A percentile compares a stretch with the other conserved stretches of the same genome.
phyloP scores from a whole-genome alignment of 306 rosid genomes.

The Parietaria judaica region DNA sequence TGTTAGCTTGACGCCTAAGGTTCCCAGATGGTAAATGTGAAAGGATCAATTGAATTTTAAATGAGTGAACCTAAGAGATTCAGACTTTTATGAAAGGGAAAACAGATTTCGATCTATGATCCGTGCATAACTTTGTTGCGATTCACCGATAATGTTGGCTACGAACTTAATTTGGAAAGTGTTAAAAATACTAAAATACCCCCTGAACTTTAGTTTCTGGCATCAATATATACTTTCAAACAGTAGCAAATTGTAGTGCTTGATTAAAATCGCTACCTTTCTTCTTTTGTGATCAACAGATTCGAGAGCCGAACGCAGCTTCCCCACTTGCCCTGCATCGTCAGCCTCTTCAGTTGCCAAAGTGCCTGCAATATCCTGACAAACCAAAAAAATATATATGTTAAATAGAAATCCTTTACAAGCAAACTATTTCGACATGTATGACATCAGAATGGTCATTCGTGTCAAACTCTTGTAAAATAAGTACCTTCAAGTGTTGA shows the following conservation, averaged over 20 bases:
- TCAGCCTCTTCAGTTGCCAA: conserved; percentile 91
- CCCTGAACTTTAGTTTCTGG: no score
- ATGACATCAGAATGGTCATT: neutral
- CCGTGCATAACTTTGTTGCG: no score
- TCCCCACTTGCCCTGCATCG: conserved; percentile 76
- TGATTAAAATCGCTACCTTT: conserved; percentile 50
- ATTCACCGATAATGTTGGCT: no score
- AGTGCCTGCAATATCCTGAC: conserved; percentile 97
- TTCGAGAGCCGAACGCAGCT: conserved; percentile 93
- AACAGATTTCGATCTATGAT: no score
- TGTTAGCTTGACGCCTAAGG: no score
- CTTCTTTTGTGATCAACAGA: conserved; percentile 98
- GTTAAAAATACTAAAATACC: no score
- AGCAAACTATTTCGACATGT: neutral
- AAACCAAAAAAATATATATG: conserved; percentile 16
- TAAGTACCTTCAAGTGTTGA: conserved; percentile 86
- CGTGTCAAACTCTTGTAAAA: neutral
- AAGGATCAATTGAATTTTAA: no score
- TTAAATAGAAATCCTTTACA: conserved; percentile 2
- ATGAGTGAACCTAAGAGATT: no score
- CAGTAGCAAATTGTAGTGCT: neutral
- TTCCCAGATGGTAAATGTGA: no score
- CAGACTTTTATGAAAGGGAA: no score
- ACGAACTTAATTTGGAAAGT: no score
- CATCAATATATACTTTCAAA: no score